Evolutionary conservation across 345 rosid genomes (phyloP).

Genomic region (Aquilaria malaccensis): DNA sequence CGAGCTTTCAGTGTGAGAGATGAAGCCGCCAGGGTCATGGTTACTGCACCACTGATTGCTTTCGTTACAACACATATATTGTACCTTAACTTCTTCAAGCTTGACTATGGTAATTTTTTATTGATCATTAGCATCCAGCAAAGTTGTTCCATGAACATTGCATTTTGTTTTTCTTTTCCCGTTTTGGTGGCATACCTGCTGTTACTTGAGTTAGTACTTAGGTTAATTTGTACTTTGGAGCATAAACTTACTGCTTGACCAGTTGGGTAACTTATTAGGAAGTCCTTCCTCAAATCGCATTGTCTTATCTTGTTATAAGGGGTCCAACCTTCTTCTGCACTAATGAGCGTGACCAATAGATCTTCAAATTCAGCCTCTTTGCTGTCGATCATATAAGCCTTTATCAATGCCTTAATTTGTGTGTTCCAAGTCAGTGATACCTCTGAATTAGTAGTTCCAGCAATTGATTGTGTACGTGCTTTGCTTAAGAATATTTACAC

Average conservation of each 20-base stretch:
- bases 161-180: neutral
- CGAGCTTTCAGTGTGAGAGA: conserved; percentile 66
- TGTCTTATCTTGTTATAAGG: neutral
- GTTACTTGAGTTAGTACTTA: neutral
- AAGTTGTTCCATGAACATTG: neutral
- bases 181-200: neutral
- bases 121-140: neutral
- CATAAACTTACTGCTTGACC: neutral
- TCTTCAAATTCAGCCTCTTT: too few species aligned
- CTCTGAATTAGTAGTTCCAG: too few species aligned
- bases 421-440: too few species aligned
- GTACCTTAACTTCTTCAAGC: conserved; percentile 68
- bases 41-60: conserved; percentile 73
- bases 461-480: too few species aligned
- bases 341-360: too few species aligned
- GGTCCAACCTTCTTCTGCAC: neutral
- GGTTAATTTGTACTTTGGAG: neutral
- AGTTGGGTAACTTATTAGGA: neutral
- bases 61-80: conserved; percentile 77
- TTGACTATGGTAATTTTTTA: conserved; percentile 59
- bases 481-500: too few species aligned
- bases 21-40: conserved; percentile 79
- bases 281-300: neutral
- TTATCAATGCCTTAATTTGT: too few species aligned
- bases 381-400: too few species aligned